phyloP scores from a whole-genome alignment of 257 asterid species.

The Verbascum thapsus region DNA sequence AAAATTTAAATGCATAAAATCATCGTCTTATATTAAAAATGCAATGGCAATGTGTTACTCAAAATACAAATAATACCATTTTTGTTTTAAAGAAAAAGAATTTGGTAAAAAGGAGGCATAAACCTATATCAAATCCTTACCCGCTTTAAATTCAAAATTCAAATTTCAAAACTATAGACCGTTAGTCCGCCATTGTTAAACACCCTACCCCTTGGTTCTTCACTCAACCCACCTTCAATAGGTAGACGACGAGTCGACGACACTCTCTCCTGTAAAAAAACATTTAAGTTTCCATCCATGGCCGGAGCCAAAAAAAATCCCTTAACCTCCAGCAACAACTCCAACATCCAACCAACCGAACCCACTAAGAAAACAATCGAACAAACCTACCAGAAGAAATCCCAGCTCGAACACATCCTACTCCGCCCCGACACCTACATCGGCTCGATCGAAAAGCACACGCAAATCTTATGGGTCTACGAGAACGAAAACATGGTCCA shows the following conservation, averaged over 20 bases:
- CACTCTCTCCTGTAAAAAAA: slow-evolving; percentile 73
- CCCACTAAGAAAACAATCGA: slow-evolving; percentile 73
- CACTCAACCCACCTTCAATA: too few relatives aligned
- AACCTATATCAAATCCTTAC: too few relatives aligned
- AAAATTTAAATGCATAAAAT: too few relatives aligned
- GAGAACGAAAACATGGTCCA: slow-evolving; percentile 62
- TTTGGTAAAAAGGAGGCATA: too few relatives aligned
- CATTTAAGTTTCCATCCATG: too few relatives aligned
- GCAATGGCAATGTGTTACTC: too few relatives aligned
- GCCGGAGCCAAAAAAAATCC: slow-evolving; percentile 58
- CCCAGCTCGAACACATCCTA: slow-evolving; percentile 98
- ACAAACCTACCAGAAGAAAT: slow-evolving; percentile 86
- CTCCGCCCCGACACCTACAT: slow-evolving; percentile 96
- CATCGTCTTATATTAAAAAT: too few relatives aligned
- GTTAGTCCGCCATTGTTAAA: slow-evolving; percentile 34
- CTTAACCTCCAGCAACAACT: slow-evolving; percentile 71
- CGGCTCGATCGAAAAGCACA: slow-evolving; percentile 88
- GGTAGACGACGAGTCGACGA: too few relatives aligned
- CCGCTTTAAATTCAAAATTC: slow-evolving; percentile 35
- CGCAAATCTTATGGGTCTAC: slow-evolving; percentile 73
- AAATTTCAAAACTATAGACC: slow-evolving; percentile 34
- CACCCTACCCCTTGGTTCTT: slow-evolving; percentile 16
- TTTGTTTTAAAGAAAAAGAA: too few relatives aligned
- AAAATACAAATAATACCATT: too few relatives aligned
- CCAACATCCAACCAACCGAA: slow-evolving; percentile 48